Evolutionary conservation across 257 asterid genomes (phyloP), one percentile per base, ranked within the genome.

Genomic region (Gardenia jasminoides): DNA sequence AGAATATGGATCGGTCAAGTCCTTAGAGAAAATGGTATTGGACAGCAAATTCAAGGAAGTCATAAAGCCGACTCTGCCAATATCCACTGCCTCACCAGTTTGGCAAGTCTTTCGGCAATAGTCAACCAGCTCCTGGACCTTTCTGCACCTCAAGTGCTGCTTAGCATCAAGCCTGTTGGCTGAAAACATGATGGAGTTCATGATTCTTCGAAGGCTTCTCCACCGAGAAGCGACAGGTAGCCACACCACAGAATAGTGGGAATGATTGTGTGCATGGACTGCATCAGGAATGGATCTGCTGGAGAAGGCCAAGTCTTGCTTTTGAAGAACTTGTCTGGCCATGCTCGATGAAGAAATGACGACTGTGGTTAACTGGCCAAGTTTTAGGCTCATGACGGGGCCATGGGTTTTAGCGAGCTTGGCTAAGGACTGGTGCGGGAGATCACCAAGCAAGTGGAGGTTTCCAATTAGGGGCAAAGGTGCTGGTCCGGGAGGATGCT

Each of bases 391-490:
- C 67, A 77, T 76, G 6, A 83, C 39, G 0, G 82, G 87, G 6
- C 81, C 87, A 74, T 81, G 78, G 8, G 9, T 78, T 70, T 69
- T 48, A 39, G 87, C 83, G 31, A 84, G 87, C 41, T 58, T 64
- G 15, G 79, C 76, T 41, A 84, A 68, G 72, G 84, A 84, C 54
- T 72, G 61, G 71, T 83, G 84, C 17, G 77, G 77, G 7, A 77
- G 80, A 12, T 28, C 72, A 6, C 80, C 87, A 7, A 83, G 43
- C 20, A 76, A 65, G 50, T 80, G 95, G 80, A 92, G 92, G 84
- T 84, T 92, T 39, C 97, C 97, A 67, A 94, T 85, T 58, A 94
- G 47, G 2, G 97, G 97, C 47, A 91, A 77, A 20, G 94, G 91
- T 16, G 85, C 47, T 11, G 98, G 97, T 11, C 79, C 83, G 17